These are phyloP conservation scores for Moniliophthora roreri DNA, from an alignment of 1,284 basidiomycete genomes.

Conservation along the genomic window DNA sequence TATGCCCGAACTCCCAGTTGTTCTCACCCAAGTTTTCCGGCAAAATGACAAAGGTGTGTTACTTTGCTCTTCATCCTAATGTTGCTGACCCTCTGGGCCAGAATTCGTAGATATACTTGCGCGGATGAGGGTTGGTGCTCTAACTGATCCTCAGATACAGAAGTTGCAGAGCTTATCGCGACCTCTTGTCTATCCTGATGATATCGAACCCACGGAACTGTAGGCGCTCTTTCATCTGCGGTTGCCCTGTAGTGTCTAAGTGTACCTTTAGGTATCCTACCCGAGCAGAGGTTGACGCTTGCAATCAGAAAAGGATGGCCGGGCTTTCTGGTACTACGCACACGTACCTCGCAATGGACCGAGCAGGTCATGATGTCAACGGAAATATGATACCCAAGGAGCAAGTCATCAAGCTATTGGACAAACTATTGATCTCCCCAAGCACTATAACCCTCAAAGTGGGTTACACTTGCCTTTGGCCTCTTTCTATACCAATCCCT, in stretches of 20 bases:
- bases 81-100: constrained; percentile 30
- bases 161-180: constrained; percentile 66
- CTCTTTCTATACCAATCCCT: constrained; percentile 21
- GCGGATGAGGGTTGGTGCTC: constrained; percentile 85
- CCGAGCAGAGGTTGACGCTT: constrained; percentile 78
- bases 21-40: constrained; percentile 67
- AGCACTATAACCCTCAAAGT: constrained; percentile 35
- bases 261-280: constrained; percentile 67
- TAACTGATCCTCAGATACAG: constrained; percentile 55
- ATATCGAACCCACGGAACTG: constrained; percentile 81
- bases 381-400: constrained; percentile 22
- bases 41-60: constrained; percentile 57
- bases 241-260: too few species aligned
- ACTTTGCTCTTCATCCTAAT: constrained; percentile 2
- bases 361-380: constrained; percentile 32
- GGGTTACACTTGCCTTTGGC: not conserved
- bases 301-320: constrained; percentile 68
- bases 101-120: constrained; percentile 90
- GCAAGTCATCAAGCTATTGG: constrained; percentile 27
- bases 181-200: constrained; percentile 62
- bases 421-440: constrained; percentile 36
- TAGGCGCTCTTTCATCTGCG: constrained; percentile 29
- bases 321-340: constrained; percentile 37
- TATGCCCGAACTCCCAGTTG: constrained; percentile 51
- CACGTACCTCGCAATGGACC: constrained; percentile 33